phyloP scores from a whole-genome alignment of 192 early-diverging fungal genomes.

The Chytriomyces hyalinus region DNA sequence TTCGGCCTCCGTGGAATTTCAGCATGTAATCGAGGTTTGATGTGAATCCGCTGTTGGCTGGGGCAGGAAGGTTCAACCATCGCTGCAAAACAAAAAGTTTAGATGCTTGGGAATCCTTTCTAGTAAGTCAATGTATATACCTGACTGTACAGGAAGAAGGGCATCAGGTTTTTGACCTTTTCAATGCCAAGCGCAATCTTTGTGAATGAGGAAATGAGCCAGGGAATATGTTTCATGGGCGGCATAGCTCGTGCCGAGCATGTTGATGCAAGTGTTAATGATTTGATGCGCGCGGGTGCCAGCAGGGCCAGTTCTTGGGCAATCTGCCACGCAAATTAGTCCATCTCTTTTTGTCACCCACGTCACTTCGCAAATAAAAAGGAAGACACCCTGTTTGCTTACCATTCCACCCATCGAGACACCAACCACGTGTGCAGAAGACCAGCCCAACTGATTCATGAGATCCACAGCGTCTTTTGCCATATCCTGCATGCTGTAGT shows the following conservation, averaged over 20 bases:
- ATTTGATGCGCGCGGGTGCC: slow-evolving; percentile 59
- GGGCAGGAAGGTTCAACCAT: slow-evolving; percentile 48
- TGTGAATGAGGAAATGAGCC: slow-evolving; percentile 27
- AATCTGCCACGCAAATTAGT: slow-evolving; percentile 42
- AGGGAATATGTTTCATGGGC: slow-evolving; percentile 28
- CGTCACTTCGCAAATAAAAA: neutral
- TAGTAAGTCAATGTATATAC: neutral
- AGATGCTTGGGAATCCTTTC: no score
- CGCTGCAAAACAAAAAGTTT: neutral
- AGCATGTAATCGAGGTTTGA: slow-evolving; percentile 40
- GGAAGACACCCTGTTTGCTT: neutral
- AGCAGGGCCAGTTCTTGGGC: slow-evolving; percentile 70
- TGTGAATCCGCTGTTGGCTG: slow-evolving; percentile 19
- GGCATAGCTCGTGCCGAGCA: slow-evolving; percentile 47
- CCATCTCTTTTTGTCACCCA: neutral
- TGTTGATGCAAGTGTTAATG: slow-evolving; percentile 63
- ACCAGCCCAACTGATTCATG: slow-evolving; percentile 76
- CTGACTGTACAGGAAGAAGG: slow-evolving; percentile 45
- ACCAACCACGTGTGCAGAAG: slow-evolving; percentile 72
- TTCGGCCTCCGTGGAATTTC: slow-evolving; percentile 36
- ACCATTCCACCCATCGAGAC: slow-evolving; percentile 85
- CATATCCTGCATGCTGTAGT: slow-evolving; percentile 71
- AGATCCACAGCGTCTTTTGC: slow-evolving; percentile 71
- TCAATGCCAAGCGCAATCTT: slow-evolving; percentile 39
- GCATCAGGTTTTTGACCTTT: slow-evolving; percentile 36